Evolutionary conservation across 2,329 filamentous ascomycete genomes (phyloP).

Genomic region (Penicillium sp.): DNA sequence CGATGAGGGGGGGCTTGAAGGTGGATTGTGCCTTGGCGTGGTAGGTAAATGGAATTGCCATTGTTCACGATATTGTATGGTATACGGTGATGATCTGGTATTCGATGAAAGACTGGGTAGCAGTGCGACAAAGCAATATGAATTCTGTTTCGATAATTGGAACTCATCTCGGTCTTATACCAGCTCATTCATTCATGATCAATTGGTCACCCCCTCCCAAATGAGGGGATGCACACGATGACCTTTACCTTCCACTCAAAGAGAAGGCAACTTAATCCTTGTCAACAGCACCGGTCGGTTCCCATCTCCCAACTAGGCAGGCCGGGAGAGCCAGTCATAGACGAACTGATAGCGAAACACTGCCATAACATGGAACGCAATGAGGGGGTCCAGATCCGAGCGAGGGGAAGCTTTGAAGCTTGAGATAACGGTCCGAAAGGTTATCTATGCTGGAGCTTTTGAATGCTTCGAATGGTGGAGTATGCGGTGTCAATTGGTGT

Average conservation of each 20-base stretch:
- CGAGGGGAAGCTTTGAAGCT: constrained; percentile 22
- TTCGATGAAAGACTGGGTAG: neutral
- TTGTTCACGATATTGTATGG: constrained; percentile 41
- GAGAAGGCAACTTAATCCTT: constrained; percentile 20
- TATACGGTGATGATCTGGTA: constrained; percentile 10
- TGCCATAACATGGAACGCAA: constrained; percentile 3
- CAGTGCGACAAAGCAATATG: neutral
- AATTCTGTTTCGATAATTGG: neutral
- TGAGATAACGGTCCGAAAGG: neutral
- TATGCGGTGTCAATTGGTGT: neutral
- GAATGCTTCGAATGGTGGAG: neutral
- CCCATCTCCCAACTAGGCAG: constrained; percentile 26
- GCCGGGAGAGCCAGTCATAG: constrained; percentile 2
- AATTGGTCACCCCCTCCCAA: neutral
- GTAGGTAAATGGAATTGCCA: constrained; percentile 57
- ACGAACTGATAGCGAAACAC: constrained; percentile 4
- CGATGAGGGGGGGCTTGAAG: constrained; percentile 69
- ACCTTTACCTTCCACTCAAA: neutral
- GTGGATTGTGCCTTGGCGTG: constrained; percentile 63
- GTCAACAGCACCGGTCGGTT: constrained; percentile 18
- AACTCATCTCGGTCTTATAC: neutral
- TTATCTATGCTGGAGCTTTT: neutral
- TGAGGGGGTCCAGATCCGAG: constrained; percentile 21
- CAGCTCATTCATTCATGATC: neutral
- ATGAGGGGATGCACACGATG: constrained; percentile 19